Percentiles rank a stretch among this genome's conserved stretches.
These are phyloP conservation scores for Porcisia hertigi DNA, from an alignment of 208 protist species.

Conservation along the genomic window DNA sequence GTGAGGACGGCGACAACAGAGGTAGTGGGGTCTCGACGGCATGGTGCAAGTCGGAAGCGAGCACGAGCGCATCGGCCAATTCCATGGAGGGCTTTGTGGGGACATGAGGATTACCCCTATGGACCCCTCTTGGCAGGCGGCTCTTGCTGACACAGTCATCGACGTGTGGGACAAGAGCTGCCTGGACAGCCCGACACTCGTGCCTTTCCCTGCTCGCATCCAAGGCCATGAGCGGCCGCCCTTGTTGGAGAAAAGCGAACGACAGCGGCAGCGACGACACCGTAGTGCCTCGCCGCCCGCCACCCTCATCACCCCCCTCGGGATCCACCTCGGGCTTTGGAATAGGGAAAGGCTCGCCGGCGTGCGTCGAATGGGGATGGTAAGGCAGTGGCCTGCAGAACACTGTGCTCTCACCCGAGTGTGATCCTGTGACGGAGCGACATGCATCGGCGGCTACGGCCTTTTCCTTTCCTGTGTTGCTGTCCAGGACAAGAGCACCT, in stretches of 20 bases:
- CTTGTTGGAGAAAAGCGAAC: not conserved
- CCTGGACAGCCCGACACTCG: not conserved
- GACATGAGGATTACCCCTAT: not conserved
- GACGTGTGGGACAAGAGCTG: not conserved
- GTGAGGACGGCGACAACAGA: not conserved
- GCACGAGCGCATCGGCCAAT: not conserved
- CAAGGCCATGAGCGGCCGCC: not conserved
- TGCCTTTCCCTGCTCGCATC: not conserved
- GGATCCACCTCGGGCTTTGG: not conserved
- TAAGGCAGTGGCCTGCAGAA: not conserved
- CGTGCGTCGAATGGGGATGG: not conserved
- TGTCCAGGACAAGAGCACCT: not conserved
- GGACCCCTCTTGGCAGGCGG: not conserved
- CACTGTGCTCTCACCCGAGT: not conserved
- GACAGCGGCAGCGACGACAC: not conserved
- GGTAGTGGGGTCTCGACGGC: not conserved
- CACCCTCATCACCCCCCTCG: not conserved
- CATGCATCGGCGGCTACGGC: not conserved
- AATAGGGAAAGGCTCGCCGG: not conserved
- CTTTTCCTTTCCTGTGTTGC: not conserved
- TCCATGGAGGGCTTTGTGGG: not conserved
- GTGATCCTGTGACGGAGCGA: not conserved
- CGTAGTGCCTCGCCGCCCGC: not conserved
- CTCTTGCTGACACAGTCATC: not conserved
- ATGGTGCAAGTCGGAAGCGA: not conserved